A percentile compares a stretch with the other conserved stretches of the same genome.
These are phyloP conservation scores for Heimioporus punctisporus DNA, from an alignment of 1,284 basidiomycete species.

Conservation along the genomic window DNA sequence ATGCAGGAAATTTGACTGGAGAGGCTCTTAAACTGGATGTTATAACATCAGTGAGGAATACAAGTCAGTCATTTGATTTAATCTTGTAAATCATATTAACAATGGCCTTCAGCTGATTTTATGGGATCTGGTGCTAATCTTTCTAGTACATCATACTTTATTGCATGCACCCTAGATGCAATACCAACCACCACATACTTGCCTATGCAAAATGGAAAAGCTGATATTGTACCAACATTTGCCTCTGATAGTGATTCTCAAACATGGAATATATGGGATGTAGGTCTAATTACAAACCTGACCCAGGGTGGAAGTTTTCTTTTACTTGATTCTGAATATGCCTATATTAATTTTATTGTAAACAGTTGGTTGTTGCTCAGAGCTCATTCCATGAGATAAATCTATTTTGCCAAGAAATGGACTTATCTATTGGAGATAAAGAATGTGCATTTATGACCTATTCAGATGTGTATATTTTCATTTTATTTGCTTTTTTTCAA, in stretches of 20 bases:
- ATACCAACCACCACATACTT: background rate
- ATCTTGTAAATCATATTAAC: too few relatives aligned
- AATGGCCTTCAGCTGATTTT: background rate
- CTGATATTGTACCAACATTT: background rate
- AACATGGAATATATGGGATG: constrained; percentile 1
- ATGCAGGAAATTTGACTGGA: background rate
- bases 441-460: background rate
- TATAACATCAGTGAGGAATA: background rate
- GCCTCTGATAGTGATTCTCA: background rate
- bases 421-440: background rate
- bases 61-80: too few relatives aligned
- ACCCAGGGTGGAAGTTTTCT: background rate
- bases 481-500: too few relatives aligned
- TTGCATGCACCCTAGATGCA: constrained; percentile 6
- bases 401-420: background rate
- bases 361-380: background rate
- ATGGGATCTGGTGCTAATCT: background rate
- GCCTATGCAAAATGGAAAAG: constrained; percentile 2
- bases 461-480: background rate
- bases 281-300: background rate
- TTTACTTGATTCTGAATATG: background rate
- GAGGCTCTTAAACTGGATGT: background rate
- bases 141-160: constrained; percentile 4
- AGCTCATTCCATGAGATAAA: accelerated
- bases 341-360: background rate